Evolutionary conservation across 1,139 yeast genomes (phyloP).

Genomic region (Taiozyma sp.): DNA sequence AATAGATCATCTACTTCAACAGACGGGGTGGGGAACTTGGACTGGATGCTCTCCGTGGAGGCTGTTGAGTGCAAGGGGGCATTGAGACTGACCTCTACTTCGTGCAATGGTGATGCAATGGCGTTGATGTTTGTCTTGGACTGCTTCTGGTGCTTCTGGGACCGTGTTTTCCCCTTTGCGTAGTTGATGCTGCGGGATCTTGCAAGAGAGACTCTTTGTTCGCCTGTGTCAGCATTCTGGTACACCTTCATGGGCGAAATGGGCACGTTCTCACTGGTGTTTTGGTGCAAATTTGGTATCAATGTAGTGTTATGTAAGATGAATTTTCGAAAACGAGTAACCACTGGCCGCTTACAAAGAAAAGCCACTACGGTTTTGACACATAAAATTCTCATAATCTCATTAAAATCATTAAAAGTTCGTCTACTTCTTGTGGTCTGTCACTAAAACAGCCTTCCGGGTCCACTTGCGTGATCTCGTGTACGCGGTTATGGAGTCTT

Average conservation of each 20-base stretch:
- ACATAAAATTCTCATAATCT: background rate
- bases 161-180: background rate
- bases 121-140: background rate
- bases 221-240: background rate
- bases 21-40: background rate
- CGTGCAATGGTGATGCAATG: background rate
- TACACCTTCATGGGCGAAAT: background rate
- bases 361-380: background rate
- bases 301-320: no score
- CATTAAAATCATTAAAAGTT: no score
- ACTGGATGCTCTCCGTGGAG: conserved; percentile 11
- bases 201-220: background rate
- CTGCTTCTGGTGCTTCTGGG: background rate
- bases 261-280: no score
- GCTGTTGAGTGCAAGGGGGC: conserved; percentile 17
- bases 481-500: conserved; percentile 46
- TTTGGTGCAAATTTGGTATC: no score
- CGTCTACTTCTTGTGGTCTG: conserved; percentile 24
- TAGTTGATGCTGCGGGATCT: background rate
- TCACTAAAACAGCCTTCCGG: conserved; percentile 42
- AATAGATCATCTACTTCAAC: conserved; percentile 2
- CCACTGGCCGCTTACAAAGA: no score
- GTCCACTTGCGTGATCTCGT: conserved; percentile 50
- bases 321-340: no score
- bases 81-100: background rate